Percentiles rank a stretch among this genome's conserved stretches.
These are phyloP conservation scores for Phytophthora sp. DNA, from an alignment of 352 stramenopile genomes.

Conservation along the genomic window DNA sequence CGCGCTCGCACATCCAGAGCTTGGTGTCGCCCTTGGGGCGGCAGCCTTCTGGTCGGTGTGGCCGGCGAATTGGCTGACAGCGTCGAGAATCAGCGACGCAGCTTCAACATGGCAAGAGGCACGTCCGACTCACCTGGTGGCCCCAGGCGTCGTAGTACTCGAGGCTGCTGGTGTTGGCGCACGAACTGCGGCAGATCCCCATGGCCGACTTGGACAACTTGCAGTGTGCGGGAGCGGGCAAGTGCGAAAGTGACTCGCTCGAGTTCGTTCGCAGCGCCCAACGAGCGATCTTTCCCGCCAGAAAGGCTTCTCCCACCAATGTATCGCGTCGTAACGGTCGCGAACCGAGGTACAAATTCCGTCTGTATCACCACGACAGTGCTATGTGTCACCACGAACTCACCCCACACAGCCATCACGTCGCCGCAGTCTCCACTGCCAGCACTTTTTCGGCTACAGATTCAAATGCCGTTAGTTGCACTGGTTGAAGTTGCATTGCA, in stretches of 20 bases:
- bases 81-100: no score
- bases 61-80: constrained; percentile 19
- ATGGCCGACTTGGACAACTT: constrained; percentile 27
- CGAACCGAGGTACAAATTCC: constrained; percentile 9
- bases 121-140: constrained; percentile 48
- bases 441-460: no score
- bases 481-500: constrained; percentile 4
- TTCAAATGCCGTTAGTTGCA: background rate
- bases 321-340: background rate
- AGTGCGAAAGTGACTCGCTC: constrained; percentile 30
- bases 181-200: constrained; percentile 65
- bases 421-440: no score
- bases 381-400: no score
- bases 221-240: constrained; percentile 13
- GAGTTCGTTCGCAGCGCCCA: background rate
- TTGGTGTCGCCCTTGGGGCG: constrained; percentile 33
- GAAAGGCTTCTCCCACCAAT: constrained; percentile 2
- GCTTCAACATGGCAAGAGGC: background rate
- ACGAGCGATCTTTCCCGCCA: constrained; percentile 16
- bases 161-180: constrained; percentile 46
- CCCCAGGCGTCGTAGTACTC: constrained; percentile 76
- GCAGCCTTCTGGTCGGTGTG: constrained; percentile 20
- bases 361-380: background rate
- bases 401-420: no score
- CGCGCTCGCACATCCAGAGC: constrained; percentile 65